Percentiles rank a stretch among this genome's conserved stretches.
Evolutionary conservation across 177 flowering plant species (phyloP).

Genomic region (Tripterygium wilfordii): DNA sequence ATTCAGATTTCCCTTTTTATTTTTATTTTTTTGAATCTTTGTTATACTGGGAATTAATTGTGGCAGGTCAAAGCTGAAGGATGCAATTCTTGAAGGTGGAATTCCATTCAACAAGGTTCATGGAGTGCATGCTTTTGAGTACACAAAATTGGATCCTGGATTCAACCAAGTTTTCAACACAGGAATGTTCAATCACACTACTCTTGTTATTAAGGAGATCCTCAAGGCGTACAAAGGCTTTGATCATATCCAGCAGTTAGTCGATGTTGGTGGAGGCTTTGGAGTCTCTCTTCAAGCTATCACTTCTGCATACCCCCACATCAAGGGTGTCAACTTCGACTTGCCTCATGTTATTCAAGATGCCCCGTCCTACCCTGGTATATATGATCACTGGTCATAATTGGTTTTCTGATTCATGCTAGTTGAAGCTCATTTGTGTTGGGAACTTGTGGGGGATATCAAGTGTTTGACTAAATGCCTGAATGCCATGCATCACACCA

Average conservation of each 20-base stretch:
- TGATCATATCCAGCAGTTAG: slow-evolving; percentile 12
- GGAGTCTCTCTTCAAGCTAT: slow-evolving; percentile 19
- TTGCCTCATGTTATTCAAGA: slow-evolving; percentile 29
- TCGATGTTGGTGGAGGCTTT: slow-evolving; percentile 35
- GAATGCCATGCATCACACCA: too few species aligned
- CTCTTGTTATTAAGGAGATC: slow-evolving; percentile 6
- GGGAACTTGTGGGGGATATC: too few species aligned
- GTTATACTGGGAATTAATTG: too few species aligned
- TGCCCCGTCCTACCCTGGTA: slow-evolving; percentile 29
- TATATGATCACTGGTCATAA: too few species aligned
- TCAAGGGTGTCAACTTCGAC: slow-evolving; percentile 31
- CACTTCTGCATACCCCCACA: slow-evolving; percentile 19
- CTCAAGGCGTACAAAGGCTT: slow-evolving; percentile 26
- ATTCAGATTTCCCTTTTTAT: background rate
- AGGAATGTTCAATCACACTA: slow-evolving; percentile 17
- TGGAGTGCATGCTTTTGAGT: slow-evolving; percentile 19
- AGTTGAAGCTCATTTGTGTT: too few species aligned
- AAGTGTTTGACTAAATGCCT: too few species aligned
- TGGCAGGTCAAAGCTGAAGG: slow-evolving; percentile 21
- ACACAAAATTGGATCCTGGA: slow-evolving; percentile 7
- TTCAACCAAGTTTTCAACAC: slow-evolving; percentile 18
- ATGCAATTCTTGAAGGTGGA: slow-evolving; percentile 26
- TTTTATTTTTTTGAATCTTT: background rate
- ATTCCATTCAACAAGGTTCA: slow-evolving; percentile 23
- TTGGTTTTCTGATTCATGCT: too few species aligned